Base-by-base conservation (phyloP, 768 basidiomycete genomes). In the Boletus fagicola region DNA sequence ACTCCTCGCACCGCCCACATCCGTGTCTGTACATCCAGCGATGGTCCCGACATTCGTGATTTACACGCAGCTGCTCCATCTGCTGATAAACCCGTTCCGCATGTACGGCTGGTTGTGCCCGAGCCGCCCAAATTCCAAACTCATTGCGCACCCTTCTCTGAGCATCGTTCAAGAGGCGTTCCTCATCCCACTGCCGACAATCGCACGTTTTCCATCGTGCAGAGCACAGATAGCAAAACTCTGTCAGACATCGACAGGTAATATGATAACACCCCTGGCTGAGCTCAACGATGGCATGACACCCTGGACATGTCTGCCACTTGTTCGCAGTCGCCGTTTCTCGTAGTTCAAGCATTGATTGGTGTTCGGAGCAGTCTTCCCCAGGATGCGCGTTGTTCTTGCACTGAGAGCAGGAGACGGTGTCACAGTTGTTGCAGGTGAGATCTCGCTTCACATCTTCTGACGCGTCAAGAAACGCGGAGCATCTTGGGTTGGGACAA, bases 191-290 rank as follows among this genome's bases (percentile, higher is more conserved):
- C 45, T 84, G 84, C 0, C 74, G 73, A 58, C 88, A 90, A 0
- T 2, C 5, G 54, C 88, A 91, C 0, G 70, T 77, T 70, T 83
- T 87, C 87, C 87, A 90, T 11, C 58, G 73, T 30, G 66, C 77
- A 0, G 82, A 81, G 64, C 88, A 90, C 10, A 84, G 49, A 64
- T 89, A 87, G 62, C 86, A 88, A 67, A 88, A 87, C 60, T 88
- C 65, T 0, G 76, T 72, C 10, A 57, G 52, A 54, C 75, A 76
- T 0, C 69, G 75, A 58, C 86, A 88, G 15, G 79, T 84, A 72
- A 88, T 86, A 49, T 88, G 86, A 65, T 80, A 83, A 58, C 86
- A 87, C 0, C 86, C 86, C 6, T 74, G 62, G 18, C 71, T 64
- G 16, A 85, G 75, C 59, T 88, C 86, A 39, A 87, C 76, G 48